These are phyloP conservation scores for Sporisorium graminicola DNA, from an alignment of 1,284 basidiomycete species.

Conservation along the genomic window DNA sequence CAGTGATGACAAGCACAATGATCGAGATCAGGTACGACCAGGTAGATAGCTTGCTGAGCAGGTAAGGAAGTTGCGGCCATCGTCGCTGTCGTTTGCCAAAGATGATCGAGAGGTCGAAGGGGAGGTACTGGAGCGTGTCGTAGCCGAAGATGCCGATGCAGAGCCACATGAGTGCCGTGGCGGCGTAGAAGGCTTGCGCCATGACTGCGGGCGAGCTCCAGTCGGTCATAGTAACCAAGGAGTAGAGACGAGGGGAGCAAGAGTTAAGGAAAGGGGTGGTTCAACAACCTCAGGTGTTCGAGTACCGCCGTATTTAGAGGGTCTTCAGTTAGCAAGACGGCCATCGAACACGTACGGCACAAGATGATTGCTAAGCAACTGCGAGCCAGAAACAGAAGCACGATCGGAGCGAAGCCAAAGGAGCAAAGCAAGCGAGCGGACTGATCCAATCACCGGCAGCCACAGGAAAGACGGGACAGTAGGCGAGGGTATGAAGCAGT, in stretches of 20 bases:
- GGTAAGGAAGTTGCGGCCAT: conserved; percentile 43
- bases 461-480: background rate
- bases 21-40: conserved; percentile 32
- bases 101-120: conserved; percentile 36
- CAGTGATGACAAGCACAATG: conserved; percentile 20
- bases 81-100: conserved; percentile 27
- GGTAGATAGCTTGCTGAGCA: conserved; percentile 38
- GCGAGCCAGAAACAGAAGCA: background rate
- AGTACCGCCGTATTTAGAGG: background rate
- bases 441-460: no score
- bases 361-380: background rate
- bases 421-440: no score
- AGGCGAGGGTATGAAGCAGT: background rate
- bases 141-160: conserved; percentile 38
- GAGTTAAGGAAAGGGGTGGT: conserved; percentile 1
- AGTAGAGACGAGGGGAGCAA: no score
- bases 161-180: conserved; percentile 35
- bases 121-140: conserved; percentile 28
- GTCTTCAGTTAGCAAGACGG: no score
- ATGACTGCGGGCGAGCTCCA: conserved; percentile 25
- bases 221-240: no score
- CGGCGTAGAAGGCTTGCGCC: conserved; percentile 32
- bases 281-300: no score
- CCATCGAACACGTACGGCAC: no score
- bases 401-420: background rate